Percentiles rank a stretch among this genome's conserved stretches.
Conservation (phyloP, 441 rosid genomes). For the Arabidopsis hybrid region DNA sequence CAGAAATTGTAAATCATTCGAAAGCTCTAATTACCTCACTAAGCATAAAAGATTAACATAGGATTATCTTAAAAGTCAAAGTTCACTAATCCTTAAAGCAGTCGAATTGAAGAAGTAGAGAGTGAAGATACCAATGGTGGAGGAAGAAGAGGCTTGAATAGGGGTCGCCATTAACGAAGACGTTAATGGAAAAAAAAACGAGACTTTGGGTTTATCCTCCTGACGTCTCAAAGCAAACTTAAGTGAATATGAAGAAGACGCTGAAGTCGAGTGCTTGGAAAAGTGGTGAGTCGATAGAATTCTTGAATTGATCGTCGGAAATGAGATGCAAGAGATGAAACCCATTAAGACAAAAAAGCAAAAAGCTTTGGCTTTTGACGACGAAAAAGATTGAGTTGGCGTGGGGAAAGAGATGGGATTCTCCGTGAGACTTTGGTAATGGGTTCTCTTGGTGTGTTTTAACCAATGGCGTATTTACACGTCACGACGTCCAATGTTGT, state of each 20-base stretch:
- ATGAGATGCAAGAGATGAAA: slow-evolving; percentile 46
- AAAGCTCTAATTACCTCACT: neutral
- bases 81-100: slow-evolving; percentile 15
- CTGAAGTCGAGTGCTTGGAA: slow-evolving; percentile 26
- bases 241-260: slow-evolving; percentile 17
- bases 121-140: slow-evolving; percentile 50
- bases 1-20: neutral
- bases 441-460: slow-evolving; percentile 25
- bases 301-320: slow-evolving; percentile 27
- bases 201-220: slow-evolving; percentile 30
- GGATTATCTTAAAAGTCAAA: slow-evolving; percentile 17
- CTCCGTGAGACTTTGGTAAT: slow-evolving; percentile 22
- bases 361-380: slow-evolving; percentile 21
- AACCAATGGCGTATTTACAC: slow-evolving; percentile 29
- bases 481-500: slow-evolving; percentile 22
- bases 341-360: slow-evolving; percentile 42
- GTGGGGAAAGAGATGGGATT: slow-evolving; percentile 8
- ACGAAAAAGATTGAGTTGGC: slow-evolving; percentile 30
- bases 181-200: slow-evolving; percentile 33
- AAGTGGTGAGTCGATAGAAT: slow-evolving; percentile 17
- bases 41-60: slow-evolving; percentile 11
- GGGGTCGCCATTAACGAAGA: slow-evolving; percentile 48
- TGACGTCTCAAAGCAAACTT: slow-evolving; percentile 26
- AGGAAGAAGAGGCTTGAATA: slow-evolving; percentile 57
- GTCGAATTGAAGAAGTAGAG: neutral